Base-by-base conservation (phyloP, 495 filamentous ascomycete genomes). In the Cercophora scortea region DNA sequence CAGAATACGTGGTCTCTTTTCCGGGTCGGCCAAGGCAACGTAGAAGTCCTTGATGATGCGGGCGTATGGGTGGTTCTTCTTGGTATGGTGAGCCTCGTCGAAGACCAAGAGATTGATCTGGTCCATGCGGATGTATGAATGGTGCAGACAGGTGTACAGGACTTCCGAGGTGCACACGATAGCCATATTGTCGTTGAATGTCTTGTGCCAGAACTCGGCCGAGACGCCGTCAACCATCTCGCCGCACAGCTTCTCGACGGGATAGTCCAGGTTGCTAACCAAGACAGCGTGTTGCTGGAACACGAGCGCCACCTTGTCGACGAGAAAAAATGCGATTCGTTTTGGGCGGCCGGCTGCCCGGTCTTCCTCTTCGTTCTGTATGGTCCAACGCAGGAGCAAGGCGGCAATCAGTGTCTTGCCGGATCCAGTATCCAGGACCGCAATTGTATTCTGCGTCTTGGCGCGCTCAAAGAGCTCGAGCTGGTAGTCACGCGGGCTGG, bases 331-430 rank as follows among this genome's bases (percentile, higher is more conserved):
- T 0, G 87, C 77, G 15, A 92, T 80, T 1, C 86, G 79, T 39
- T 73, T 81, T 2, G 74, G 59, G 13, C 77, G 76, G 15, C 84
- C 88, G 17, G 66, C 58, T 2, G 69, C 77, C 35, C 94, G 79
- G 55, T 83, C 71, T 49, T 88, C 82, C 7, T 96, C 71, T 67
- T 97, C 93, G 50, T 84, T 73, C 25, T 90, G 80, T 15, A 97
- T 73, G 17, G 84, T 81, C 57, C 93, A 79, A 43, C 84, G 83
- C 15, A 98, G 72, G 6, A 98, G 79, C 32, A 97, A 74, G 13
- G 90, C 92, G 0, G 94, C 93, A 59, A 98, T 96, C 19, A 96
- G 73, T 0, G 93, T 98, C 65, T 98, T 98, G 13, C 93, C 93
- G n/a, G 94, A 90, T 38, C 93, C 88, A 36, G 93, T 96, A 64